Evolutionary conservation across 805 yeast species (phyloP), one percentile per base, ranked within the genome.

Genomic region (Ogataea ramenticola): DNA sequence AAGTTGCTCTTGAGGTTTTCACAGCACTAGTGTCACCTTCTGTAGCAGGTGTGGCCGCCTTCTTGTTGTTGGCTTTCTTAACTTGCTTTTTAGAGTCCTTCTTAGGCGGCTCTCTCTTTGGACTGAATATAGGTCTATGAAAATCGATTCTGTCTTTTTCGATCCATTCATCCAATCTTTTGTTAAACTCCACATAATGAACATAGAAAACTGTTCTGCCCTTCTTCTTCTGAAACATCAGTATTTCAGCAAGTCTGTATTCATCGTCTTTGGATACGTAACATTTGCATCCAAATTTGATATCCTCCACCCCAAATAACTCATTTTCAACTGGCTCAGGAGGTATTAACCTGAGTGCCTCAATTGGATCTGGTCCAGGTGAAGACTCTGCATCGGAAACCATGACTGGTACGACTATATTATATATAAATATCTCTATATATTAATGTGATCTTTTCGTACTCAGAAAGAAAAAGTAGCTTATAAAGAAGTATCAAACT

Each of bases 151-250:
- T 72, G 32, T 79, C 81, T 4, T 77, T 71, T 19, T 74, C 70
- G 7, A 93, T 78, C 98, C 98, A 91, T 62, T 93, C 99, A 67
- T 93, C 99, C 53, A 93, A 73, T 62, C 99, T 84, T 64, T 93
- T 93, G 69, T 93, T 93, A 70, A 82, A 93, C 53, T 90, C 96
- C 43, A 80, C 87, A 66, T 89, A 93, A 63, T 93, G 99, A 27
- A 93, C 96, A 60, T 93, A 93, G 62, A 83, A 90, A 51, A 79
- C 86, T 29, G 80, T 78, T 48, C 84, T 77, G 14, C 90, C 87
- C 59, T 88, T 83, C 55, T 86, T 80, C 39, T 75, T 64, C 49
- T 86, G 87, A 41, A 79, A 74, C 17, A 90, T 87, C 38, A 93
- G 67, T 36, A 93, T 79, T 60, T 93, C 99, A 2, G 98, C 97